Conservation (phyloP, 2,329 filamentous ascomycete genomes). For the Trichoderma sp. region DNA sequence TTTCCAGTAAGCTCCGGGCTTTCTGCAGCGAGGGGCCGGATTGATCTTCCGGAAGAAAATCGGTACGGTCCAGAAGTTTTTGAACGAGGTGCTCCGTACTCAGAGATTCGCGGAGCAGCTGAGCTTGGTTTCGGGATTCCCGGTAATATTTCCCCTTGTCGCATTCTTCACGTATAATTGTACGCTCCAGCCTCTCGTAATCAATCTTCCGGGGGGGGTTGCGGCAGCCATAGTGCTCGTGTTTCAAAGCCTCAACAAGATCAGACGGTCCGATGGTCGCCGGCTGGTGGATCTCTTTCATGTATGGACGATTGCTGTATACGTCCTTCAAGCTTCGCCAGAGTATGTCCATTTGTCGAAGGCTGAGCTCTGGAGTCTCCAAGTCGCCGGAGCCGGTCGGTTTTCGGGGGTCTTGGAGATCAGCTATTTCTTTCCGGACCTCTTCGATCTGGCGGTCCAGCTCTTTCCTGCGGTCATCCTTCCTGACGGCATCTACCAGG, state of each 20-base stretch:
- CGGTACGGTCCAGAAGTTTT: slow-evolving; percentile 36
- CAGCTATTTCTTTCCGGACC: slow-evolving; percentile 50
- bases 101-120: slow-evolving; percentile 34
- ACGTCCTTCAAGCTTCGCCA: slow-evolving; percentile 38
- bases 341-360: slow-evolving; percentile 37
- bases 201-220: slow-evolving; percentile 30
- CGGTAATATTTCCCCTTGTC: slow-evolving; percentile 30
- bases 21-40: slow-evolving; percentile 36
- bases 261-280: slow-evolving; percentile 34
- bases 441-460: slow-evolving; percentile 64
- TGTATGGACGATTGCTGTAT: slow-evolving; percentile 38
- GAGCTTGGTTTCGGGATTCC: slow-evolving; percentile 31
- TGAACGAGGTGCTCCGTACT: slow-evolving; percentile 35
- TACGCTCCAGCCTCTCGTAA: slow-evolving; percentile 37
- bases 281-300: slow-evolving; percentile 41
- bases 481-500: slow-evolving; percentile 61
- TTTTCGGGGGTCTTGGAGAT: slow-evolving; percentile 38
- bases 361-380: slow-evolving; percentile 28
- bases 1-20: slow-evolving; percentile 31
- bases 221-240: slow-evolving; percentile 35
- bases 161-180: slow-evolving; percentile 35
- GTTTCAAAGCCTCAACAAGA: slow-evolving; percentile 34
- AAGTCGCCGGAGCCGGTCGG: slow-evolving; percentile 30
- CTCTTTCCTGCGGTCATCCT: slow-evolving; percentile 58
- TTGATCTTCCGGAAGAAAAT: slow-evolving; percentile 29